A percentile compares a stretch with the other conserved stretches of the same genome.
These are phyloP conservation scores for Teratosphaeria viscida DNA, from an alignment of 2,329 filamentous ascomycete species.

Conservation along the genomic window DNA sequence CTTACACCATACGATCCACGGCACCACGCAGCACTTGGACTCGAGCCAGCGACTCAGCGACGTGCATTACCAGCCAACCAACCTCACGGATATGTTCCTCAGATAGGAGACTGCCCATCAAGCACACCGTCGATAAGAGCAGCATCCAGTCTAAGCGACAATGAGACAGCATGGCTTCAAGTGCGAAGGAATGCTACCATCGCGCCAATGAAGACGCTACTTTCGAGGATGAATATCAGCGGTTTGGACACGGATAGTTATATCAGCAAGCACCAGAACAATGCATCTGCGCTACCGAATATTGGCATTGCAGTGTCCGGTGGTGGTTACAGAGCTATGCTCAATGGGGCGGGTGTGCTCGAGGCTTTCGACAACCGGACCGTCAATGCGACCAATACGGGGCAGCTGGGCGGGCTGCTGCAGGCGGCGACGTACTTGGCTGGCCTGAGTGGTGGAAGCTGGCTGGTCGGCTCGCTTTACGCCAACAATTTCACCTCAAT, in stretches of 20 bases:
- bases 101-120: conserved; percentile 56
- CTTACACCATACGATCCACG: not conserved
- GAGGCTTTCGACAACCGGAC: conserved; percentile 71
- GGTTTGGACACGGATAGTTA: conserved; percentile 68
- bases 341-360: conserved; percentile 71
- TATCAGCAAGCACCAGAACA: conserved; percentile 49
- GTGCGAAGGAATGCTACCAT: conserved; percentile 63
- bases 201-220: conserved; percentile 61
- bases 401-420: conserved; percentile 69
- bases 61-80: conserved; percentile 39
- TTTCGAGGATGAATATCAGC: conserved; percentile 62
- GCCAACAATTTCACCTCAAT: conserved; percentile 69
- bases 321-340: conserved; percentile 76
- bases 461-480: conserved; percentile 74
- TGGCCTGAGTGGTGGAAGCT: conserved; percentile 71
- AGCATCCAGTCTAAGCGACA: conserved; percentile 51
- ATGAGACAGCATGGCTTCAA: conserved; percentile 66
- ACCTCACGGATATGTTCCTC: conserved; percentile 62
- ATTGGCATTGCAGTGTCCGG: conserved; percentile 72
- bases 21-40: not conserved
- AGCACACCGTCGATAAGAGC: conserved; percentile 58
- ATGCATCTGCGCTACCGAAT: conserved; percentile 50
- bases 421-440: conserved; percentile 73
- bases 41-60: not conserved
- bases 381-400: conserved; percentile 46